These are phyloP conservation scores for Baorangia bicolor DNA, from an alignment of 768 basidiomycete species.

Conservation along the genomic window DNA sequence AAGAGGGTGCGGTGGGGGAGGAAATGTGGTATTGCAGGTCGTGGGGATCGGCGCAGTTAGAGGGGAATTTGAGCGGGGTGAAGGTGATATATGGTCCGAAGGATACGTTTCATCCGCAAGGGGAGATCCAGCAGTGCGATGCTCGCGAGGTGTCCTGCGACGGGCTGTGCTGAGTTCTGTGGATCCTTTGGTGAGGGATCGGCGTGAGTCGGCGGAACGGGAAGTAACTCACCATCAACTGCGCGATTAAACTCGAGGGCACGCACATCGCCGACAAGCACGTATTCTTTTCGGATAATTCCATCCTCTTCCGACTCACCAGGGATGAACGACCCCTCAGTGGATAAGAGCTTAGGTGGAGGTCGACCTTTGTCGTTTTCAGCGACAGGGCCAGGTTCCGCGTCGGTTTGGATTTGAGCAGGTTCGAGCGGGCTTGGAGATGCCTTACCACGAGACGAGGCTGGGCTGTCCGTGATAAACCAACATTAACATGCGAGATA, in stretches of 20 bases:
- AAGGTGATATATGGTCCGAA: conserved; percentile 34
- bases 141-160: conserved; percentile 58
- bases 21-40: conserved; percentile 54
- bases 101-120: conserved; percentile 44
- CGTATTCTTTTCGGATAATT: conserved; percentile 81
- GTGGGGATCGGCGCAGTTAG: conserved; percentile 22
- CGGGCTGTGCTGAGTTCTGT: conserved; percentile 66
- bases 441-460: conserved; percentile 20
- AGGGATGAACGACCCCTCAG: conserved; percentile 68
- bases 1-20: conserved; percentile 55
- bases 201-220: neutral
- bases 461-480: conserved; percentile 7
- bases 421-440: conserved; percentile 10
- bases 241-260: conserved; percentile 91
- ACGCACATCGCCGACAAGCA: conserved; percentile 85
- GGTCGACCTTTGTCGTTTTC: conserved; percentile 16
- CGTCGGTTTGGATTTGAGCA: conserved; percentile 12
- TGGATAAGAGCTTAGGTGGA: conserved; percentile 36
- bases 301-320: conserved; percentile 86
- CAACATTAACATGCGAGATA: neutral
- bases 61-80: conserved; percentile 25
- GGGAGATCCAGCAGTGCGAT: conserved; percentile 48
- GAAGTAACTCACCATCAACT: conserved; percentile 71
- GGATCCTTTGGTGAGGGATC: conserved; percentile 10
- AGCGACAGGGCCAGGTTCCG: conserved; percentile 5